A percentile compares a stretch with the other conserved stretches of the same genome.
These are phyloP conservation scores for Xanthoconium purpureum DNA, from an alignment of 768 basidiomycete genomes.

Conservation along the genomic window DNA sequence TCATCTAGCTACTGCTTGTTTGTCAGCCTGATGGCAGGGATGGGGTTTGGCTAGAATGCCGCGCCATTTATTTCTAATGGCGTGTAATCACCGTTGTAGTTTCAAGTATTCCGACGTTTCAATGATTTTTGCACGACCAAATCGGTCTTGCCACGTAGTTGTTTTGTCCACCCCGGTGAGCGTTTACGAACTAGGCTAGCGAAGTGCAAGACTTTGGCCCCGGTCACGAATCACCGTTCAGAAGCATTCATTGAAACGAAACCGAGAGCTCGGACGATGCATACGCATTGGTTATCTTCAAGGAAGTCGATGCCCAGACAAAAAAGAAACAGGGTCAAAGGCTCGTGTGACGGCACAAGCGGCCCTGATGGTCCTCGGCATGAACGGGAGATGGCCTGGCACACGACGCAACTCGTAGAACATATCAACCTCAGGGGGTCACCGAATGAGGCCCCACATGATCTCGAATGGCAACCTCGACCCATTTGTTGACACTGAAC, in stretches of 20 bases:
- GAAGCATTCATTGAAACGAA: neutral
- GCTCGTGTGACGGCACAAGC: constrained; percentile 14
- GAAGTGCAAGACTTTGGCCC: neutral
- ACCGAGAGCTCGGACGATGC: neutral
- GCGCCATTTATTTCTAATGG: neutral
- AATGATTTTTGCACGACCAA: neutral
- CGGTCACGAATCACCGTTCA: neutral
- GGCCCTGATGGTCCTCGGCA: neutral
- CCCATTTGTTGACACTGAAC: constrained; percentile 10
- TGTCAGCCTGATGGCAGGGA: constrained; percentile 1
- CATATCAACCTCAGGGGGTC: neutral
- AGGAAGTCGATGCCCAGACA: no score
- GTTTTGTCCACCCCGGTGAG: neutral
- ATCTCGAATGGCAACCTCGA: constrained; percentile 10
- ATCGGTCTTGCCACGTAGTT: neutral
- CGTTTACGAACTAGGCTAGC: neutral
- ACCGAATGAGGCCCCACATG: neutral
- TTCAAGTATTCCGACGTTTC: constrained; percentile 12
- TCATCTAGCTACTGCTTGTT: constrained; percentile 6
- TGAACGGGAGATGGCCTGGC: neutral
- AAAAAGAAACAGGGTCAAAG: constrained; percentile 2
- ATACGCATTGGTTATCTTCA: no score
- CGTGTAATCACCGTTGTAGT: constrained; percentile 21
- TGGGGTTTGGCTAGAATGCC: neutral
- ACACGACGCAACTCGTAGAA: neutral